These are phyloP conservation scores for Skeletonema grethae DNA, from an alignment of 108 stramenopile genomes.

Conservation along the genomic window DNA sequence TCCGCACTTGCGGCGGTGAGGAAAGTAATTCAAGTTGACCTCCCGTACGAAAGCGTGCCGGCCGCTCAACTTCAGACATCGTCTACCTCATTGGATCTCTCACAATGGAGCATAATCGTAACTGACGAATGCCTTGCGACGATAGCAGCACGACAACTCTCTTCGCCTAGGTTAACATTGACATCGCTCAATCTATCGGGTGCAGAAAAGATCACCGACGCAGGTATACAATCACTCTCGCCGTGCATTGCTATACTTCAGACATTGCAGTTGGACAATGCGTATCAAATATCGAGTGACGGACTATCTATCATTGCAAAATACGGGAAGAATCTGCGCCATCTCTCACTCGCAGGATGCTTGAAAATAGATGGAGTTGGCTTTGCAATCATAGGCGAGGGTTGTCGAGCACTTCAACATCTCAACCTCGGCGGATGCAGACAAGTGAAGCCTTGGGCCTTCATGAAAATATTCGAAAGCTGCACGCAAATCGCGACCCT, in stretches of 20 bases:
- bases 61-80: constrained; percentile 17
- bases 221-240: constrained; percentile 33
- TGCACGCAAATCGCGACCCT: constrained; percentile 37
- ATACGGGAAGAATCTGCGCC: constrained; percentile 23
- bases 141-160: constrained; percentile 6
- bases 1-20: constrained; percentile 15
- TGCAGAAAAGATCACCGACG: constrained; percentile 52
- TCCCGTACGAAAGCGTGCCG: constrained; percentile 30
- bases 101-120: constrained; percentile 33
- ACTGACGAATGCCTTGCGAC: constrained; percentile 25
- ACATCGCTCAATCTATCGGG: constrained; percentile 34
- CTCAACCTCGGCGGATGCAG: constrained; percentile 47
- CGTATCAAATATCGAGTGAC: constrained; percentile 27
- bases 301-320: constrained; percentile 31
- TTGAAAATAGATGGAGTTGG: constrained; percentile 47
- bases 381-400: constrained; percentile 49
- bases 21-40: constrained; percentile 6
- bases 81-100: constrained; percentile 18
- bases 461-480: constrained; percentile 58
- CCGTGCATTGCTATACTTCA: constrained; percentile 17
- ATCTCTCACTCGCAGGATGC: constrained; percentile 47
- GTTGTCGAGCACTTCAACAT: constrained; percentile 26
- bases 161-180: background rate
- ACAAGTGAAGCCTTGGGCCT: constrained; percentile 51
- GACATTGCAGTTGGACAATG: constrained; percentile 36